Evolutionary conservation across 306 rosid species (phyloP).

Genomic region (Mimosa bimucronata): DNA sequence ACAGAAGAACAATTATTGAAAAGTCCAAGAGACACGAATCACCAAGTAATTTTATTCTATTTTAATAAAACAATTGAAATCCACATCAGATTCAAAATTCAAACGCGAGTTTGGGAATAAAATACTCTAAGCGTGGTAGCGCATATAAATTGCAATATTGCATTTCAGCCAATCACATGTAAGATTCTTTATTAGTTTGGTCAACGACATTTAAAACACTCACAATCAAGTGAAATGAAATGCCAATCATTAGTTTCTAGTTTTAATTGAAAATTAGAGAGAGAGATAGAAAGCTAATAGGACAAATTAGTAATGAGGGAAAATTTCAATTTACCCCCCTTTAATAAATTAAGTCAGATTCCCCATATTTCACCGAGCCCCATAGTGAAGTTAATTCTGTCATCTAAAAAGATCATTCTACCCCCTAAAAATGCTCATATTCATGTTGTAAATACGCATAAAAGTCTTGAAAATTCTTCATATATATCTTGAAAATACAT

Average conservation of each 20-base stretch:
- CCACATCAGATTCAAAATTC: slow-evolving; percentile 7
- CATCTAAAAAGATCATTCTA: too few species aligned
- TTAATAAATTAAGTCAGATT: too few species aligned
- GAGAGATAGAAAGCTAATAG: too few species aligned
- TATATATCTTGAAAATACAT: too few species aligned
- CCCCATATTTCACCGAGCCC: too few species aligned
- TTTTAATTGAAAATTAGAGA: background rate
- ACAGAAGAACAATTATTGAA: slow-evolving; percentile 5
- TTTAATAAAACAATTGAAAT: background rate
- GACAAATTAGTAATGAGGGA: too few species aligned
- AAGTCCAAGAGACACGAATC: background rate
- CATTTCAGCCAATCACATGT: background rate
- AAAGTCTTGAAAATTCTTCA: too few species aligned
- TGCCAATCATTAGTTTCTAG: too few species aligned
- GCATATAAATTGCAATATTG: background rate
- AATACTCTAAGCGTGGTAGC: slow-evolving; percentile 26
- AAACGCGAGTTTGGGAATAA: background rate
- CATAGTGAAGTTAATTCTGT: too few species aligned
- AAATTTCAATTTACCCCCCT: too few species aligned
- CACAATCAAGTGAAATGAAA: slow-evolving; percentile 35
- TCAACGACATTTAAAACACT: background rate
- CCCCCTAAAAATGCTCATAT: too few species aligned
- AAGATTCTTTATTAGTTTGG: background rate
- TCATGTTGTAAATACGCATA: too few species aligned
- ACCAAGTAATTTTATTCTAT: background rate